Evolutionary conservation across 2,329 filamentous ascomycete species (phyloP).

Genomic region (Phialophora macrospora): DNA sequence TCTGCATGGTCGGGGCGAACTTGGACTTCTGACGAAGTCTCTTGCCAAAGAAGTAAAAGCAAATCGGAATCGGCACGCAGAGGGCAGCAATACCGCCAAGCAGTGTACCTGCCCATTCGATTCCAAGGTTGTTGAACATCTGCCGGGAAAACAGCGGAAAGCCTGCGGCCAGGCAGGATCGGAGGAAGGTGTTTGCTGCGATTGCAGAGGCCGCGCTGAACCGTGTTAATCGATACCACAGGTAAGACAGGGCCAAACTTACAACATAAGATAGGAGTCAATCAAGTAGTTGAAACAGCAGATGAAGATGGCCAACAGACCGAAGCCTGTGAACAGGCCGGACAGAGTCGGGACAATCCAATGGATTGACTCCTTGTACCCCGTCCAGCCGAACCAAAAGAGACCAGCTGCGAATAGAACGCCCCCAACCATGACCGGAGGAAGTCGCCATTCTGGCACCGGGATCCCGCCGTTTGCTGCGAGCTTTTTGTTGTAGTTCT

Average conservation of each 20-base stretch:
- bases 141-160: slow-evolving; percentile 61
- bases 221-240: slow-evolving; percentile 13
- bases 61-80: slow-evolving; percentile 48
- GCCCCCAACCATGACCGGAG: slow-evolving; percentile 59
- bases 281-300: slow-evolving; percentile 64
- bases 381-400: slow-evolving; percentile 80
- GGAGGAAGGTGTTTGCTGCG: slow-evolving; percentile 57
- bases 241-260: slow-evolving; percentile 33
- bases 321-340: slow-evolving; percentile 62
- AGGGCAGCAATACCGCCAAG: slow-evolving; percentile 46
- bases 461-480: slow-evolving; percentile 66
- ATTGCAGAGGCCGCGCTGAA: slow-evolving; percentile 56
- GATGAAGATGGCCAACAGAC: slow-evolving; percentile 63
- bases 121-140: slow-evolving; percentile 60
- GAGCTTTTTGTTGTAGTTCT: slow-evolving; percentile 71
- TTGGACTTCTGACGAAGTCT: slow-evolving; percentile 39
- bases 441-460: slow-evolving; percentile 63
- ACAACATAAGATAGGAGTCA: slow-evolving; percentile 63
- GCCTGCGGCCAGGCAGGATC: slow-evolving; percentile 49
- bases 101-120: slow-evolving; percentile 48
- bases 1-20: slow-evolving; percentile 53
- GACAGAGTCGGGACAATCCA: slow-evolving; percentile 51
- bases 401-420: slow-evolving; percentile 63
- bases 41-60: slow-evolving; percentile 45
- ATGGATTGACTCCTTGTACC: slow-evolving; percentile 52